Evolutionary conservation across 2,329 filamentous ascomycete genomes (phyloP).

Genomic region (Fusarium agapanthi): DNA sequence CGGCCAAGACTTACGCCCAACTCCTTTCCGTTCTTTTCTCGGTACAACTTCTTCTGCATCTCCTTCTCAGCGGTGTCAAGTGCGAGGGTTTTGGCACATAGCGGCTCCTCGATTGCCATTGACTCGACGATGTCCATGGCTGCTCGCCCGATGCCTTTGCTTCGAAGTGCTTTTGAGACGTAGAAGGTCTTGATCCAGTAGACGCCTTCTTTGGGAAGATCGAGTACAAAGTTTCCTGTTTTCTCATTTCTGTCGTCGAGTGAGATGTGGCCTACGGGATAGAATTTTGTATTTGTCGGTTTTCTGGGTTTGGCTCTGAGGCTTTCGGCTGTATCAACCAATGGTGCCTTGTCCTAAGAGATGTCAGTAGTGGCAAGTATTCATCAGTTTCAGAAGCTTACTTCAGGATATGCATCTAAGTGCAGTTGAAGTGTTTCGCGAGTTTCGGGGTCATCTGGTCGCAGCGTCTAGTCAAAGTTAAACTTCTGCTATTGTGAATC

Average conservation of each 20-base stretch:
- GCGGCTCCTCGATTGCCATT: slow-evolving; percentile 39
- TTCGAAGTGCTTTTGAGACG: slow-evolving; percentile 37
- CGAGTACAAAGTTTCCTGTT: slow-evolving; percentile 4
- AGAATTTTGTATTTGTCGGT: slow-evolving; percentile 19
- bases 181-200: slow-evolving; percentile 47
- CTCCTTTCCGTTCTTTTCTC: not conserved
- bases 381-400: fast-evolving
- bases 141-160: slow-evolving; percentile 40
- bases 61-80: slow-evolving; percentile 43
- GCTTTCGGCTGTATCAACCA: slow-evolving; percentile 28
- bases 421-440: slow-evolving; percentile 15
- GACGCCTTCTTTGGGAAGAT: slow-evolving; percentile 28
- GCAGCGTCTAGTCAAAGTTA: slow-evolving; percentile 15
- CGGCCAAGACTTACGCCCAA: not conserved
- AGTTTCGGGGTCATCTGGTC: not conserved
- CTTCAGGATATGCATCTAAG: slow-evolving; percentile 24
- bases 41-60: slow-evolving; percentile 9
- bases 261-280: slow-evolving; percentile 40
- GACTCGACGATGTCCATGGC: slow-evolving; percentile 44
- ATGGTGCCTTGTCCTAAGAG: slow-evolving; percentile 13
- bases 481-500: not conserved
- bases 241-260: slow-evolving; percentile 33
- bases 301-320: slow-evolving; percentile 26
- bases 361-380: fast-evolving
- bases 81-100: slow-evolving; percentile 38